These are phyloP conservation scores for Hepatocystis sp. DNA, from an alignment of 169 alveolate genomes.

Conservation along the genomic window DNA sequence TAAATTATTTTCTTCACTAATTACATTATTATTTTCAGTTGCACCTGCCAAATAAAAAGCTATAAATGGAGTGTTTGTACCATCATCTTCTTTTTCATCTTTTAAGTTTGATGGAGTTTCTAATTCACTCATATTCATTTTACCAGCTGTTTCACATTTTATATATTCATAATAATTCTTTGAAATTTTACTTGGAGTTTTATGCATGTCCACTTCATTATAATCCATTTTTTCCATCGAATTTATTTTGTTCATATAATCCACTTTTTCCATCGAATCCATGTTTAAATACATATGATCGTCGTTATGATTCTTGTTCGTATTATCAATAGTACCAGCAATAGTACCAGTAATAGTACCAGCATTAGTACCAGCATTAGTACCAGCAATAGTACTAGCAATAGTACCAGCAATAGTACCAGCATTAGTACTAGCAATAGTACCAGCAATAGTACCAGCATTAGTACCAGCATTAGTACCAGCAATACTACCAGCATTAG, in stretches of 20 bases:
- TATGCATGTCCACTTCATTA: constrained; percentile 58
- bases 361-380: too few species aligned
- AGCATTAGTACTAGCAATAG: too few species aligned
- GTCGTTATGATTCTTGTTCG: too few species aligned
- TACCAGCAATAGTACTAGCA: too few species aligned
- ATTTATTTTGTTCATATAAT: constrained; percentile 8
- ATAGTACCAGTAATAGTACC: too few species aligned
- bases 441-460: too few species aligned
- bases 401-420: too few species aligned
- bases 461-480: too few species aligned
- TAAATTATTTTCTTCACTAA: not conserved
- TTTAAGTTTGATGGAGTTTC: constrained; percentile 72
- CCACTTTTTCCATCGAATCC: not conserved
- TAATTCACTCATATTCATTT: constrained; percentile 73
- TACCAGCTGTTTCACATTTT: constrained; percentile 77
- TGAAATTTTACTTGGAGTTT: constrained; percentile 71
- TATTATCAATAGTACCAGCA: too few species aligned
- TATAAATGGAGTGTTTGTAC: constrained; percentile 56
- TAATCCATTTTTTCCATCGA: constrained; percentile 22
- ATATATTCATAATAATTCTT: constrained; percentile 47
- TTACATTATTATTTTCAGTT: constrained; percentile 10
- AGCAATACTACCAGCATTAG: too few species aligned
- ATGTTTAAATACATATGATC: not conserved
- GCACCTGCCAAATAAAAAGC: constrained; percentile 65
- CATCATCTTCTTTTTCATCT: constrained; percentile 48